Evolutionary conservation across 2,329 filamentous ascomycete species (phyloP), one percentile per base, ranked within the genome.

Genomic region (Venturiaceae sp.): DNA sequence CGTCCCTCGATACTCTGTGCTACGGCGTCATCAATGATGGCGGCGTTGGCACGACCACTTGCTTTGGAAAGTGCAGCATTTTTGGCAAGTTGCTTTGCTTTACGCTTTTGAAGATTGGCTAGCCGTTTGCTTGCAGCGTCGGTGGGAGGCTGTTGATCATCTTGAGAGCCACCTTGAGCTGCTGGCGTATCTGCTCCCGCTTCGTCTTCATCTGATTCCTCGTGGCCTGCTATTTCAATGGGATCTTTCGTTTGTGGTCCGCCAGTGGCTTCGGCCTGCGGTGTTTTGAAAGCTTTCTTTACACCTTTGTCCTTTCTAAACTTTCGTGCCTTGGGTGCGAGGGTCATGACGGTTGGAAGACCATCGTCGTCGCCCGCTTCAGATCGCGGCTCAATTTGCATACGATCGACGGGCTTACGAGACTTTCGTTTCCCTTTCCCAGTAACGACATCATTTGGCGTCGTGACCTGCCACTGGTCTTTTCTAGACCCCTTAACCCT

Each of bases 321-420:
- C 37, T 67, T 71, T 7, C 66, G 66, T 8, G 64, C 30, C 61
- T 68, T 71, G n/a, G 21, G 44, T 5, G 23, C 30, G 13, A 50
- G 44, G 30, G 44, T 50, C 14, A 50, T 26, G 11, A 50, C 44
- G 5, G 44, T 28, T n/a, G 26, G 44, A 16, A 50, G 44, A n/a
- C 30, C 44, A 30, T 56, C 53, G 16, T 13, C 36, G 26, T 16
- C 14, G 5, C 23, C 53, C 8, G n/a, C 28, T 39, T 30, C 26
- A 97, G 75, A 92, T 96, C 78, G 94, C 94, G 26, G 11, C 26
- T 50, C 44, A 5, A 50, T n/a, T n/a, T 50, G 44, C 77, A 96
- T 97, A 68, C 92, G 97, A 77, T 95, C 92, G 68, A 96, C 92
- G 68, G 90, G 91, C 77, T 97, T 97, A 83, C 91, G 92, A 79